These are phyloP conservation scores for Apiotrichum mycotoxinovorans DNA, from an alignment of 1,284 basidiomycete species.

Conservation along the genomic window DNA sequence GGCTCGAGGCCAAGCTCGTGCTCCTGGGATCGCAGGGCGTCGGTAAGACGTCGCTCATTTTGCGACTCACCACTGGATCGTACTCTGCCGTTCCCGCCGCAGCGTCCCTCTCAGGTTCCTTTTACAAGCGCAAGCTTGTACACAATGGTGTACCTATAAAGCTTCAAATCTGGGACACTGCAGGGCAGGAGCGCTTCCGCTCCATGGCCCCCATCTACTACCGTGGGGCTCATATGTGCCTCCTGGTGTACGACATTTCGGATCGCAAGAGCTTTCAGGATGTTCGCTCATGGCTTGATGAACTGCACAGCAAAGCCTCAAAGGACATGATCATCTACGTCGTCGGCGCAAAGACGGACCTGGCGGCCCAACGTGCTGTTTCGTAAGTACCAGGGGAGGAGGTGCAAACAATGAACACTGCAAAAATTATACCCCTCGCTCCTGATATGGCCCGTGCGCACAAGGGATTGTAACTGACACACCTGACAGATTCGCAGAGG, in stretches of 20 bases:
- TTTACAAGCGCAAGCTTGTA: constrained; percentile 89
- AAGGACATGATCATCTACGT: constrained; percentile 48
- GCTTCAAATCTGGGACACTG: constrained; percentile 81
- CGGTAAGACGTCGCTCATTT: constrained; percentile 89
- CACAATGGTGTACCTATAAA: constrained; percentile 84
- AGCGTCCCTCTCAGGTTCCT: constrained; percentile 90
- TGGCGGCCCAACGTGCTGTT: constrained; percentile 31
- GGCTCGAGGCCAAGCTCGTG: constrained; percentile 90
- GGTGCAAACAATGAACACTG: not conserved
- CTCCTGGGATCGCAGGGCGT: constrained; percentile 96
- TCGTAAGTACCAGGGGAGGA: constrained; percentile 27
- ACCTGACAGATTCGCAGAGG: constrained; percentile 31
- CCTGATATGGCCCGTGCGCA: not conserved
- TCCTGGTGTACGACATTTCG: constrained; percentile 53
- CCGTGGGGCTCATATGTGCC: constrained; percentile 54
- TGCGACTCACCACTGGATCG: constrained; percentile 86
- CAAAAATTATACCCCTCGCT: not conserved
- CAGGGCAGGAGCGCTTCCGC: constrained; percentile 94
- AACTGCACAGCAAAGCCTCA: constrained; percentile 39
- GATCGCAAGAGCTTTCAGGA: constrained; percentile 84
- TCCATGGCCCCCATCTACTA: constrained; percentile 75
- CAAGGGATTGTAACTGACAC: not conserved
- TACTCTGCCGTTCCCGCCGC: constrained; percentile 76
- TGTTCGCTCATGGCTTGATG: constrained; percentile 88
- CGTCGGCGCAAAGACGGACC: constrained; percentile 47